These are phyloP conservation scores for Posidonia australis DNA, from an alignment of 106 monocot genomes.

Conservation along the genomic window DNA sequence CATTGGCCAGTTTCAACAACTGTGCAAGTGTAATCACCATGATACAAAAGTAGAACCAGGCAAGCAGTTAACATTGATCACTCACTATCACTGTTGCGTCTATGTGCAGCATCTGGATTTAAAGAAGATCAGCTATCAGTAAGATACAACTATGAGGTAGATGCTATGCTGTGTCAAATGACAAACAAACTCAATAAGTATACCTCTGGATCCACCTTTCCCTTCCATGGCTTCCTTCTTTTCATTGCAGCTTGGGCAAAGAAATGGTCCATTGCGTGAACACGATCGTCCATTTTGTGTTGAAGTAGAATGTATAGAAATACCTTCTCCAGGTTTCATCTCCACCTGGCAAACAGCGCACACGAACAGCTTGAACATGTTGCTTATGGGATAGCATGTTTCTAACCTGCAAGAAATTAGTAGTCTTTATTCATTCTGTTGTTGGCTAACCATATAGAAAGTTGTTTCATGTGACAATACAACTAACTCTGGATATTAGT, in stretches of 20 bases:
- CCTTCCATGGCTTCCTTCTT: constrained; percentile 95
- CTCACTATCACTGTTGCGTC: no score
- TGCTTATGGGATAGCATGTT: constrained; percentile 39
- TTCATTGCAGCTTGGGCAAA: constrained; percentile 53
- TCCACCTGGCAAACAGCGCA: constrained; percentile 78
- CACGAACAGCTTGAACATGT: constrained; percentile 56
- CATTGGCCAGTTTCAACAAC: no score
- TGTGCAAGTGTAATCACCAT: no score
- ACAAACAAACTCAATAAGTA: no score
- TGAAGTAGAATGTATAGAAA: constrained; percentile 41
- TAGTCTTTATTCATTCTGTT: neutral
- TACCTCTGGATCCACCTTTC: constrained; percentile 11
- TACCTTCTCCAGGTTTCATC: constrained; percentile 79
- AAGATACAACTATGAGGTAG: no score
- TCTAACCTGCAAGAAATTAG: constrained; percentile 38
- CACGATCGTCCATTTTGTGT: constrained; percentile 18
- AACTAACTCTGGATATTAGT: no score
- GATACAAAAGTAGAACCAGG: no score
- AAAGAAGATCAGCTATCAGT: no score
- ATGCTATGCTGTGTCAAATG: no score
- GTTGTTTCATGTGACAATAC: neutral
- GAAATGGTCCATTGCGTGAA: constrained; percentile 72
- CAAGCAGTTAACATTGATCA: no score
- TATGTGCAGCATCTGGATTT: no score
- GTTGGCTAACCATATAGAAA: neutral